These are phyloP conservation scores for Cercospora sesami DNA, from an alignment of 2,329 filamentous ascomycete species.

Conservation along the genomic window DNA sequence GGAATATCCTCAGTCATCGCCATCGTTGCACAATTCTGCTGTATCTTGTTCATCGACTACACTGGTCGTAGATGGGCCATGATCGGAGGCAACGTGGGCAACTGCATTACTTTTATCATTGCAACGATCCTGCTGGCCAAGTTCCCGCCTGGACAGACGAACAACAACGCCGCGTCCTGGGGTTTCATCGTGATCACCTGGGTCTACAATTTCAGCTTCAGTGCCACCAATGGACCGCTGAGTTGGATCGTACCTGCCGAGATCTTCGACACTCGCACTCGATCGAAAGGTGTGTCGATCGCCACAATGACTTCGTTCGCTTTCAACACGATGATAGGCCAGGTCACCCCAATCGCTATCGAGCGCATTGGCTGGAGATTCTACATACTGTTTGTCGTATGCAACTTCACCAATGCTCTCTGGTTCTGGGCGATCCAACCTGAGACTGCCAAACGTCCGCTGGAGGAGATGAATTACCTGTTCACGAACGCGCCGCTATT, in stretches of 20 bases:
- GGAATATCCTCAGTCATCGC: slow-evolving; percentile 72
- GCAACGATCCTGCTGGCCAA: slow-evolving; percentile 57
- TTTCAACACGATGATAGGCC: slow-evolving; percentile 75
- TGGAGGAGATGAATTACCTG: slow-evolving; percentile 69
- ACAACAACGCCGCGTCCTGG: slow-evolving; percentile 61
- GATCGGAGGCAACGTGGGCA: slow-evolving; percentile 70
- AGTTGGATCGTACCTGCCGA: slow-evolving; percentile 50
- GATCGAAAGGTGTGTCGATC: slow-evolving; percentile 70
- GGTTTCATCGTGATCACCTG: slow-evolving; percentile 76
- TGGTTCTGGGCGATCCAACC: slow-evolving; percentile 66
- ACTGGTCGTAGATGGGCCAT: slow-evolving; percentile 71
- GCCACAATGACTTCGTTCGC: slow-evolving; percentile 70
- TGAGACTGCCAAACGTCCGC: slow-evolving; percentile 63
- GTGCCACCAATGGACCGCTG: slow-evolving; percentile 67
- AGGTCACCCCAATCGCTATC: slow-evolving; percentile 65
- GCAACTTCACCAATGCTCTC: slow-evolving; percentile 67
- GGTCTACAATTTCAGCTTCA: slow-evolving; percentile 79
- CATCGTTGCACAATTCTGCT: slow-evolving; percentile 66
- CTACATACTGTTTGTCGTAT: slow-evolving; percentile 65
- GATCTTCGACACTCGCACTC: slow-evolving; percentile 69
- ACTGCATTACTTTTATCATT: slow-evolving; percentile 71
- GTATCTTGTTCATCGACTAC: slow-evolving; percentile 68
- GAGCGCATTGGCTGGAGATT: slow-evolving; percentile 55
- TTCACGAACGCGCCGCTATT: slow-evolving; percentile 63
- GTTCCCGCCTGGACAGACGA: slow-evolving; percentile 60